phyloP scores from a whole-genome alignment of 2,329 filamentous ascomycete genomes.

The Dothistroma pini region DNA sequence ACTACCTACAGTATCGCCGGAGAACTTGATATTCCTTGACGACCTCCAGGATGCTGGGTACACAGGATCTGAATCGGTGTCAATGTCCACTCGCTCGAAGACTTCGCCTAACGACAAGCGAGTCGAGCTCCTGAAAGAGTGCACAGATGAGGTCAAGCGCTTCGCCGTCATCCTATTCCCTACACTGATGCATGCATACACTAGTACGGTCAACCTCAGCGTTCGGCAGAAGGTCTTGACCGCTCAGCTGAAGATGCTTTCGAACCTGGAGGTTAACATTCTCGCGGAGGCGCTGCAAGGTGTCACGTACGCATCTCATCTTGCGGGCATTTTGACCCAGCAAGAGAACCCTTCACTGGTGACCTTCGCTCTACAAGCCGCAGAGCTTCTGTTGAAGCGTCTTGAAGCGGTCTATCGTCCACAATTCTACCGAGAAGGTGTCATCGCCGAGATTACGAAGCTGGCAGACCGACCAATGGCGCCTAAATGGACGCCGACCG shows the following conservation, averaged over 20 bases:
- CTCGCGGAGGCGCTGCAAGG: constrained; percentile 79
- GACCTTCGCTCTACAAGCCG: constrained; percentile 80
- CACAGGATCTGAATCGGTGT: constrained; percentile 44
- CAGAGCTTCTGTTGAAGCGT: constrained; percentile 79
- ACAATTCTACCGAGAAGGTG: constrained; percentile 95
- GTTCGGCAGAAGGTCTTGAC: constrained; percentile 93
- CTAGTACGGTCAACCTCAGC: constrained; percentile 91
- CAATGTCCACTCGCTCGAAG: constrained; percentile 43
- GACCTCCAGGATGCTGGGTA: constrained; percentile 49
- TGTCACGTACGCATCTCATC: constrained; percentile 91
- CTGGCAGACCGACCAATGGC: constrained; percentile 55
- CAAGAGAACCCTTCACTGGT: constrained; percentile 88
- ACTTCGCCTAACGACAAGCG: constrained; percentile 73
- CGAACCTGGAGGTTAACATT: constrained; percentile 81
- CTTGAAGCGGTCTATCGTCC: constrained; percentile 87
- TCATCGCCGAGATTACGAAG: constrained; percentile 85
- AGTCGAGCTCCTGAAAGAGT: constrained; percentile 74
- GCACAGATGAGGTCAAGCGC: constrained; percentile 79
- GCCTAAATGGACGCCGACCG: constrained; percentile 12
- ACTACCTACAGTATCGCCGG: constrained; percentile 67
- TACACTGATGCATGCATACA: constrained; percentile 93
- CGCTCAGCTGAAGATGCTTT: constrained; percentile 97
- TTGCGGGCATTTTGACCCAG: constrained; percentile 92
- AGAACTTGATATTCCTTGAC: constrained; percentile 51
- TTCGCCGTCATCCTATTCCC: constrained; percentile 93